These are phyloP conservation scores for Puccinia hordei DNA, from an alignment of 1,284 basidiomycete genomes.

Conservation along the genomic window DNA sequence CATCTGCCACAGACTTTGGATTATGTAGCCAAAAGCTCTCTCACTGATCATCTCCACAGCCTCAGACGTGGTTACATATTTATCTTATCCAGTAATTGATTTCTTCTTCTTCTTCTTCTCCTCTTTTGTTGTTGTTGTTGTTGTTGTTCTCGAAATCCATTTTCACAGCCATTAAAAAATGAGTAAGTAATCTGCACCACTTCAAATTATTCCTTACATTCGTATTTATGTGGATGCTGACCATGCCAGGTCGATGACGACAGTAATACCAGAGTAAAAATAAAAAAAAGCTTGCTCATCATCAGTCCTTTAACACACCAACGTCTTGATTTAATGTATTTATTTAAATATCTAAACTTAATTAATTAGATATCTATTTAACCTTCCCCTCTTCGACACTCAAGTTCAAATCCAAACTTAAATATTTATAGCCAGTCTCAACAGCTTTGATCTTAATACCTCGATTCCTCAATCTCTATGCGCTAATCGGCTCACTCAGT, in stretches of 20 bases:
- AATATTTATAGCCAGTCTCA: too few relatives aligned
- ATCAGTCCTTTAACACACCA: too few relatives aligned
- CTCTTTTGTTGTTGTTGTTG: too few relatives aligned
- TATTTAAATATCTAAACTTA: too few relatives aligned
- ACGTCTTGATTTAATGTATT: too few relatives aligned
- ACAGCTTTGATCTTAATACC: not conserved
- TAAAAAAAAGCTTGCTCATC: not conserved
- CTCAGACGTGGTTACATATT: slow-evolving; percentile 2
- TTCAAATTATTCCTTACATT: not conserved
- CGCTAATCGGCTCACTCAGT: slow-evolving; percentile 28
- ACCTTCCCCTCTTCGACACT: not conserved
- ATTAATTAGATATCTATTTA: too few relatives aligned
- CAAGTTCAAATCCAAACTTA: too few relatives aligned
- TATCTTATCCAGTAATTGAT: not conserved
- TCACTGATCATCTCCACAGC: slow-evolving; percentile 20
- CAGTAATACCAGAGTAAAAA: not conserved
- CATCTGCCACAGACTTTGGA: slow-evolving; percentile 2
- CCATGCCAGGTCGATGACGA: not conserved
- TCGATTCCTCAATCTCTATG: not conserved
- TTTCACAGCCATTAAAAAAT: not conserved
- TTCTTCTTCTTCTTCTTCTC: too few relatives aligned
- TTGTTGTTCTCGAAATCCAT: not conserved
- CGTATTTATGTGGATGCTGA: not conserved
- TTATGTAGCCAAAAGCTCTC: not conserved
- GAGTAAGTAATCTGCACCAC: not conserved